phyloP scores from a whole-genome alignment of 2,329 filamentous ascomycete genomes.

The Stylonectria norvegica region DNA sequence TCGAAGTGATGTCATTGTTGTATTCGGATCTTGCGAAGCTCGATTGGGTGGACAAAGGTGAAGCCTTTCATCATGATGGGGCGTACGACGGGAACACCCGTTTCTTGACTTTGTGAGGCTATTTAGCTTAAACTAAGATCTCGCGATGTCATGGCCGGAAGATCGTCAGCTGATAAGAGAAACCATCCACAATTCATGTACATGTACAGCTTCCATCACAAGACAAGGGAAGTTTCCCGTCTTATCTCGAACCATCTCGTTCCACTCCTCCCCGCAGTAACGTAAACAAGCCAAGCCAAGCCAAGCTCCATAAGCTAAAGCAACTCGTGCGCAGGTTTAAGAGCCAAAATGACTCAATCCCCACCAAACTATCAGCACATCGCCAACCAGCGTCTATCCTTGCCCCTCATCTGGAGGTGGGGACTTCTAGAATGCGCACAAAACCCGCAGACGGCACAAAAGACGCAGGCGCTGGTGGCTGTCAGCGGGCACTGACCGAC shows the following conservation, averaged over 20 bases:
- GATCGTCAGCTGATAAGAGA: conserved; percentile 4
- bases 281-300: conserved; percentile 3
- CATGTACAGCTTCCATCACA: neutral
- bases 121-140: no score
- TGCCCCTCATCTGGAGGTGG: conserved; percentile 13
- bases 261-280: conserved; percentile 7
- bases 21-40: no score
- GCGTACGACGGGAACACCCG: no score
- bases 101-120: no score
- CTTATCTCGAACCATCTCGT: conserved; percentile 18
- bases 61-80: no score
- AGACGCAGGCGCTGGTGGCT: conserved; percentile 14
- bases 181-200: neutral
- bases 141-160: no score
- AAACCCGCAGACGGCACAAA: conserved; percentile 18
- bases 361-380: conserved; percentile 15
- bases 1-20: no score
- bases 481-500: no score
- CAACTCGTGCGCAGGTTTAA: no score
- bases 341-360: conserved; percentile 26
- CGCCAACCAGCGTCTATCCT: conserved; percentile 13
- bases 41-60: no score
- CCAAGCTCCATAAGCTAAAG: no score
- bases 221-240: neutral
- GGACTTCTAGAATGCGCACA: conserved; percentile 17